Evolutionary conservation across 495 filamentous ascomycete genomes (phyloP), one percentile per base, ranked within the genome.

Genomic region (Talaromyces thailandensis): DNA sequence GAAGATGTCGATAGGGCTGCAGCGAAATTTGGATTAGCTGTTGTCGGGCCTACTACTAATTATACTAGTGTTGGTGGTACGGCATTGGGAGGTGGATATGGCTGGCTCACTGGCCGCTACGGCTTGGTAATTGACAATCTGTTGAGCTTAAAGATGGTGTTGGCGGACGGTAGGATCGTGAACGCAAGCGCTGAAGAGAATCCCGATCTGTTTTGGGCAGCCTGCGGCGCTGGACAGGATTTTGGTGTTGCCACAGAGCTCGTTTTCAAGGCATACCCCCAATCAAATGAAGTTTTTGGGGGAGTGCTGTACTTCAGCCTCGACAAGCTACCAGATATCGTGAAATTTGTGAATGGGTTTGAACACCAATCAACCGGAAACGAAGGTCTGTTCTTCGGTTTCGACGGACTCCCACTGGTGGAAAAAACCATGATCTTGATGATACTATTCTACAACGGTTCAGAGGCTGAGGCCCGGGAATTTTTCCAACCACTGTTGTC

Each of bases 11-110:
- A 85, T 64, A 64, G 62, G 5, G 79, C 73, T 1, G 70, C 75
- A 8, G 73, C 60, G 12, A 64, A 71, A 11, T 66, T 77, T 63
- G 75, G 75, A 5, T 71, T 85, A 3, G 82, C 81, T 7, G 77
- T 72, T 25, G 82, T 84, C 18, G 81, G 81, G 2, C 80, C 82
- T 9, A 82, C 78, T 1, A 76, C 83, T 18, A 79, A 81, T 63
- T 72, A 81, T 59, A 81, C 76, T n/a, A 81, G 83, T 21, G 76
- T 84, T 21, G 81, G 77, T 12, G 82, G 83, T 1, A 58, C 82
- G 37, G 81, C 79, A 3, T 71, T 85, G 0, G 79, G 81, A 18
- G 82, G 82, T 3, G 82, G 83, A 4, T 79, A 81, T 61, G 82
- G 82, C 9, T 76, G 70, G 62, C 70, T 84, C 6, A 70, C 66